These are phyloP conservation scores for Fusarium falciforme DNA, from an alignment of 2,329 filamentous ascomycete genomes.

Conservation along the genomic window DNA sequence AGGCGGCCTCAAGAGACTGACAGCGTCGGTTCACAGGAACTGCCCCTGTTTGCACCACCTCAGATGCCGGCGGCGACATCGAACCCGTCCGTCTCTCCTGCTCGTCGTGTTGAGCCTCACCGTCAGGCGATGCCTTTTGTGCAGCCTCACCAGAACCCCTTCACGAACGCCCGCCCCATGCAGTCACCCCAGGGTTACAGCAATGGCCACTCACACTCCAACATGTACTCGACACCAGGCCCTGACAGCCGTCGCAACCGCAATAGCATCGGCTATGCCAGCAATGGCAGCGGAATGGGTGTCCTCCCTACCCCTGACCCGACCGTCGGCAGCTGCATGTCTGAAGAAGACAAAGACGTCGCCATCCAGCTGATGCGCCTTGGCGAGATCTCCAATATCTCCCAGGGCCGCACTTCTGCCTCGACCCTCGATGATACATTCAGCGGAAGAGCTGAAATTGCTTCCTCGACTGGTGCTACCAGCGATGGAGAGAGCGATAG, in stretches of 20 bases:
- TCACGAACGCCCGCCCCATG: conserved; percentile 79
- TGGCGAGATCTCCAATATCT: conserved; percentile 92
- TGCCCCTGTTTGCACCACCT: conserved; percentile 93
- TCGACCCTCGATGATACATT: conserved; percentile 95
- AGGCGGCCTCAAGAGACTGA: conserved; percentile 40
- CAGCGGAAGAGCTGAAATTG: conserved; percentile 86
- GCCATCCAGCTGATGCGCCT: conserved; percentile 97
- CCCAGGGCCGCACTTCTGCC: conserved; percentile 90
- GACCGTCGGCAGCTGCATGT: conserved; percentile 97
- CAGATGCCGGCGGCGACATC: conserved; percentile 95
- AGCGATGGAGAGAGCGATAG: conserved; percentile 80
- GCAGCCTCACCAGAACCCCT: conserved; percentile 81
- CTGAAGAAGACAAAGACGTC: conserved; percentile 93
- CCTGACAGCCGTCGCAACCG: conserved; percentile 74
- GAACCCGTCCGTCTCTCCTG: conserved; percentile 95
- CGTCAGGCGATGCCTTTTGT: conserved; percentile 80
- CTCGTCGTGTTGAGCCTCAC: conserved; percentile 80
- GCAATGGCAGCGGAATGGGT: conserved; percentile 56
- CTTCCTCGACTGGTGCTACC: conserved; percentile 86
- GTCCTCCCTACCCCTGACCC: conserved; percentile 94
- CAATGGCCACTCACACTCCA: conserved; percentile 59
- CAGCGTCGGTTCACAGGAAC: conserved; percentile 72
- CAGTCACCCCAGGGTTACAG: conserved; percentile 85
- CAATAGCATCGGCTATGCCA: conserved; percentile 68
- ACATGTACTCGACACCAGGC: conserved; percentile 71